Base-by-base conservation (phyloP, 148 eudicot species). In the Arbutus unedo region DNA sequence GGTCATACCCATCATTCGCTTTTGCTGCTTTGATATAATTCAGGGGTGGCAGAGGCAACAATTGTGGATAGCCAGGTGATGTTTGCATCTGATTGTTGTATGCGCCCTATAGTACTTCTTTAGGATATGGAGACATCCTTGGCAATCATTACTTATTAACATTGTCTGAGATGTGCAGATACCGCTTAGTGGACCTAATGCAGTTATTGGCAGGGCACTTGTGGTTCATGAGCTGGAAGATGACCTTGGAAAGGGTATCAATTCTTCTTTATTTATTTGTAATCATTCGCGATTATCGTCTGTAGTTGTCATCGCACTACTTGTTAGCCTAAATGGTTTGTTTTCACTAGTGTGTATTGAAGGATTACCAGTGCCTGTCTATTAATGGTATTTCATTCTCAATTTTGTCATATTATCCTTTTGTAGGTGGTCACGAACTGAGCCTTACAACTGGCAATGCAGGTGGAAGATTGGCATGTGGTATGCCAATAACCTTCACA, bases 381-480 rank as follows among this genome's bases (percentile, higher is more conserved):
- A 18, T 14, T 68, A 10, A 68, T 68, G 50, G 57, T 53, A 49
- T 18, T 38, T 50, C 38, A 31, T 68, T 70, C 76, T 81, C 38
- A 53, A 8, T 31, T 18, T 51, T 38, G 47, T 70, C 25, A 13
- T 2, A 9, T 74, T 84, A n/a, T 73, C 4, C 73, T 53, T 81
- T 18, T 89, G 60, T 90, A 95, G 98, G 98, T 74, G 98, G 98
- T 81, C 98, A 94, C 81, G 98, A 95, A 77, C 98, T 95, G 70
- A 95, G 98, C 86, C 93, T 91, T 72, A 83, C 89, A 77, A 95
- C 98, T 51, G 98, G 98, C 80, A 95, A 95, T 91, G 98, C 98
- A 77, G 98, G 98, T 79, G 98, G 98, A 74, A 86, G 98, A 81
- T 81, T 95, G 88, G 98, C 98, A 77, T 95, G 98, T 84, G 98